These are phyloP conservation scores for Naganishia antarctica DNA, from an alignment of 768 basidiomycete genomes.

Conservation along the genomic window DNA sequence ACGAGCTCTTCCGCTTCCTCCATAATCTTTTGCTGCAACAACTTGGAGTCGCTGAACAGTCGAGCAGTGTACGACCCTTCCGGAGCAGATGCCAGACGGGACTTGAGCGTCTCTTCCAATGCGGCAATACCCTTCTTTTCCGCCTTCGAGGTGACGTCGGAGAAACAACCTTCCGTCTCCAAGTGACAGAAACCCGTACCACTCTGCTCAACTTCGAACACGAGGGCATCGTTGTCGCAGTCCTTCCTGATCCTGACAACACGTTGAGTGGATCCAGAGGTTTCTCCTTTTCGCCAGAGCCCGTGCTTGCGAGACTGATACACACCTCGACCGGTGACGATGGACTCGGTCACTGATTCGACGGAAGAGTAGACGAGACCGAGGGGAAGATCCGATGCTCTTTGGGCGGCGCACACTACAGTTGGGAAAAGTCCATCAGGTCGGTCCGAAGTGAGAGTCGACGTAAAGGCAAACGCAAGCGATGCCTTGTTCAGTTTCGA, in stretches of 20 bases:
- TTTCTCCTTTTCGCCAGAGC: conserved; percentile 94
- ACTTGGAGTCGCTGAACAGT: conserved; percentile 71
- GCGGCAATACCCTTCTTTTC: conserved; percentile 68
- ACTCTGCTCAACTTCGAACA: conserved; percentile 79
- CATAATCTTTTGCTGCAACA: conserved; percentile 91
- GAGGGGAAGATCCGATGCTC: conserved; percentile 55
- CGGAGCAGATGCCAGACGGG: conserved; percentile 69
- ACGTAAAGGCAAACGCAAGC: conserved; percentile 77
- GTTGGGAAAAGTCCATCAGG: conserved; percentile 90
- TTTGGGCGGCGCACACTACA: conserved; percentile 58
- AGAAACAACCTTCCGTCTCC: conserved; percentile 76
- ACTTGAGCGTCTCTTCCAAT: conserved; percentile 70
- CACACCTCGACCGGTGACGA: conserved; percentile 80
- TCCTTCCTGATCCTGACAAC: conserved; percentile 76
- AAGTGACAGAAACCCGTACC: conserved; percentile 94
- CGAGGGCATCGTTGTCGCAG: conserved; percentile 87
- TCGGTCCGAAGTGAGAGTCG: conserved; percentile 75
- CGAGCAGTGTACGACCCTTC: conserved; percentile 86
- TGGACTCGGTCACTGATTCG: conserved; percentile 78
- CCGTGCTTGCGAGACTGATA: conserved; percentile 96
- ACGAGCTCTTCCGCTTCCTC: conserved; percentile 99
- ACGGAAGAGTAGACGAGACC: conserved; percentile 93
- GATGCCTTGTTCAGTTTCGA: conserved; percentile 56
- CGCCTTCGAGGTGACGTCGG: conserved; percentile 5
- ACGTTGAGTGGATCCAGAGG: conserved; percentile 87